phyloP scores from a whole-genome alignment of 768 basidiomycete genomes.

The Termitomyces sp. region DNA sequence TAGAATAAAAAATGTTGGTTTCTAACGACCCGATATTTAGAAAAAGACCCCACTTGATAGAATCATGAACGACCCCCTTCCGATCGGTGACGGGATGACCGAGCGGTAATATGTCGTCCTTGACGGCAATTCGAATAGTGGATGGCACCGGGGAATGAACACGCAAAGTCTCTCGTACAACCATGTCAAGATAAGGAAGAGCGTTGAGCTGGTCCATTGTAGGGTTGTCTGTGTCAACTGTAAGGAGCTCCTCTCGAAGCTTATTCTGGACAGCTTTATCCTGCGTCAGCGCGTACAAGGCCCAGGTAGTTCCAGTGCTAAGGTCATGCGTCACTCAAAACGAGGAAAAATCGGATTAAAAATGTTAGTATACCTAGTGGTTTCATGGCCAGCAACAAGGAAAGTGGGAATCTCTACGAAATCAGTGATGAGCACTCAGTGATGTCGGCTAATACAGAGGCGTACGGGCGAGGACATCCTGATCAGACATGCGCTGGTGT shows the following conservation, averaged over 20 bases:
- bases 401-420: constrained; percentile 45
- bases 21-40: not conserved
- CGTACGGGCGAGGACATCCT: constrained; percentile 17
- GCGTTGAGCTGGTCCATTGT: constrained; percentile 66
- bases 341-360: not conserved
- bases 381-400: constrained; percentile 46
- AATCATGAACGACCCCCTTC: constrained; percentile 35
- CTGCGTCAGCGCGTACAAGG: constrained; percentile 50
- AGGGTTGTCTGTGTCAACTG: constrained; percentile 51
- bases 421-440: not conserved
- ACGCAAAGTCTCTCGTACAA: constrained; percentile 59
- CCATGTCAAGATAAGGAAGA: constrained; percentile 65
- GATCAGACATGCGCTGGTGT: constrained; percentile 16
- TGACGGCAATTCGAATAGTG: constrained; percentile 39
- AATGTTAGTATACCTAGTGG: constrained; percentile 32
- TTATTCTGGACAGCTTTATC: constrained; percentile 47
- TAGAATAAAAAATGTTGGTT: not conserved
- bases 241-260: constrained; percentile 55
- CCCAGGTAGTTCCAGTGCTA: constrained; percentile 53
- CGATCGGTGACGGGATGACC: constrained; percentile 39
- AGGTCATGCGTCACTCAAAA: not conserved
- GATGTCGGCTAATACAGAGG: not conserved
- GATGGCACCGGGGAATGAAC: constrained; percentile 47
- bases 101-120: constrained; percentile 53
- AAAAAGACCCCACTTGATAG: constrained; percentile 29